Conservation (phyloP, 164 flowering plant genomes). For the Santalum album region DNA sequence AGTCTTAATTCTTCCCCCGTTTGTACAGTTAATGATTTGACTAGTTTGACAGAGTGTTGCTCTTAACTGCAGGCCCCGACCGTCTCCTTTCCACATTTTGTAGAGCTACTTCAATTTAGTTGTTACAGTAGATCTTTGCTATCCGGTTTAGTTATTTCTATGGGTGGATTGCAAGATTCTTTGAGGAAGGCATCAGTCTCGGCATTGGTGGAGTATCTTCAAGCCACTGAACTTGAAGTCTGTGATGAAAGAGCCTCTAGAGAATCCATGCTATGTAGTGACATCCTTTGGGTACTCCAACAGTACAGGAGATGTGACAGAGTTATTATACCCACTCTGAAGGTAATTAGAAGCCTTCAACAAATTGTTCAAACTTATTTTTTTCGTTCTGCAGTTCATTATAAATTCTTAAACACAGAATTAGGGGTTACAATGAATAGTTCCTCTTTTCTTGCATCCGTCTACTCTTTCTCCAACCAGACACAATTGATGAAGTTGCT, state of each 20-base stretch:
- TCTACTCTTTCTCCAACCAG: too few relatives aligned
- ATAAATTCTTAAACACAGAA: too few relatives aligned
- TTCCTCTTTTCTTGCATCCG: too few relatives aligned
- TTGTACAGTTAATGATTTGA: not conserved
- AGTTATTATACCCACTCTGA: slow-evolving; percentile 72
- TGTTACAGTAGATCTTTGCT: slow-evolving; percentile 70
- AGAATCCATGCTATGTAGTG: slow-evolving; percentile 39
- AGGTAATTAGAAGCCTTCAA: slow-evolving; percentile 34
- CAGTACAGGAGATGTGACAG: slow-evolving; percentile 74
- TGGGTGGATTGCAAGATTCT: slow-evolving; percentile 94
- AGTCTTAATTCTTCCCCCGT: not conserved
- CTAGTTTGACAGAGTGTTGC: slow-evolving; percentile 6
- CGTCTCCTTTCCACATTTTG: slow-evolving; percentile 73
- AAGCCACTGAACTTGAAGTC: slow-evolving; percentile 26
- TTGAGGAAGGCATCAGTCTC: slow-evolving; percentile 63
- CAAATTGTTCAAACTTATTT: not conserved
- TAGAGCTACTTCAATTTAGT: slow-evolving; percentile 56
- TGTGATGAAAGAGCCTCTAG: slow-evolving; percentile 22
- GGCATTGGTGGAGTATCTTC: slow-evolving; percentile 73
- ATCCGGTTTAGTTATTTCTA: slow-evolving; percentile 79
- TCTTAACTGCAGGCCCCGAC: slow-evolving; percentile 62
- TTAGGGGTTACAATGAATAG: too few relatives aligned
- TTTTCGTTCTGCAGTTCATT: not conserved
- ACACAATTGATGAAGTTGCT: not conserved
- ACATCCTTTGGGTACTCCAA: slow-evolving; percentile 81